Conservation (phyloP, 2,329 filamentous ascomycete species). For the Ascochyta pisi region DNA sequence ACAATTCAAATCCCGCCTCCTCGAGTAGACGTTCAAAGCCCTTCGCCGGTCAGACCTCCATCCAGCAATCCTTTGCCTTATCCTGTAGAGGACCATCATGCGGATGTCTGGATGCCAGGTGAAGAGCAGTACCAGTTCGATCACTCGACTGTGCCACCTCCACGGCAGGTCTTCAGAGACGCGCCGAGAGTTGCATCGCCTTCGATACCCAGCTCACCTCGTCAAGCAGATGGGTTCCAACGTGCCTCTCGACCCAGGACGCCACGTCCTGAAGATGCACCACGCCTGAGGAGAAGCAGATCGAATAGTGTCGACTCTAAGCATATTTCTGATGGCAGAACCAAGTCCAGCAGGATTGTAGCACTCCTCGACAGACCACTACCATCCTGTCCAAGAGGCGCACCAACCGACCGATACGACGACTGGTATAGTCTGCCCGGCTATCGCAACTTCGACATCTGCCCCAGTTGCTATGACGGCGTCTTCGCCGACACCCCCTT, state of each 20-base stretch:
- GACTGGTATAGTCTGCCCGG: conserved; percentile 84
- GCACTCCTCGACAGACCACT: conserved; percentile 34
- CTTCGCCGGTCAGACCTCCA: conserved; percentile 39
- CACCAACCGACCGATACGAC: conserved; percentile 66
- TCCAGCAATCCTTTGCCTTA: conserved; percentile 50
- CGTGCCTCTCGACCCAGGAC: conserved; percentile 19
- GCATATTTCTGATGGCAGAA: conserved; percentile 31
- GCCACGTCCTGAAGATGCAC: conserved; percentile 29
- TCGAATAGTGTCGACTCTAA: conserved; percentile 40
- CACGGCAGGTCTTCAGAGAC: conserved; percentile 33
- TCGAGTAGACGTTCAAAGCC: conserved; percentile 43
- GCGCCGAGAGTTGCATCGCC: conserved; percentile 32
- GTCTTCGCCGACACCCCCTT: conserved; percentile 75
- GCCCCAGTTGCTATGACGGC: conserved; percentile 76
- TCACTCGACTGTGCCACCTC: conserved; percentile 32
- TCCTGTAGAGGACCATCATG: conserved; percentile 51
- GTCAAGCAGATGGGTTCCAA: conserved; percentile 22
- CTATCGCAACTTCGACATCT: conserved; percentile 77
- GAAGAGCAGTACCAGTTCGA: conserved; percentile 52
- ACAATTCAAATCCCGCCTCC: conserved; percentile 39
- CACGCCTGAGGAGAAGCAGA: conserved; percentile 28
- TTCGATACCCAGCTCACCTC: conserved; percentile 29
- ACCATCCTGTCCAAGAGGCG: conserved; percentile 71
- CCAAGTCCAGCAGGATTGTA: conserved; percentile 20
- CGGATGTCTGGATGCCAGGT: conserved; percentile 51